Base-by-base conservation (phyloP, 2,329 filamentous ascomycete species). In the Sclerotinia spermophila region DNA sequence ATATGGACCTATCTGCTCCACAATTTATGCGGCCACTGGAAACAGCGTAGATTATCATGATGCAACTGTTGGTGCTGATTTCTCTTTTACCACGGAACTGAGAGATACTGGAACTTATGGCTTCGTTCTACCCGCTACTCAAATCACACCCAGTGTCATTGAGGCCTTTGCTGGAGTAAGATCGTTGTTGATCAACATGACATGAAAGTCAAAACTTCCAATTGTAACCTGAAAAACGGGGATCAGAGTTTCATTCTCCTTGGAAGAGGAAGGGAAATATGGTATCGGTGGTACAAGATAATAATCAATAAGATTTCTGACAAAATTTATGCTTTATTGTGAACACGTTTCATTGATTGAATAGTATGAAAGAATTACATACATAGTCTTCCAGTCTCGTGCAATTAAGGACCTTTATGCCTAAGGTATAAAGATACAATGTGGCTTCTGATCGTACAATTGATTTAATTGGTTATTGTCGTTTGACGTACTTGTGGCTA, bases 11-110 rank as follows among this genome's bases (percentile, higher is more conserved):
- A 84, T 87, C 72, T 90, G 89, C 79, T 80, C 80, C 56, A 89
- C 87, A 42, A 87, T 90, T 73, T 90, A 90, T 79, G 82, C 86
- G 73, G 85, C 87, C 3, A 81, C 81, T 19, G 83, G 84, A 15
- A 79, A 78, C 60, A 81, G 80, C 33, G 79, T 82, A 4, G 84
- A 85, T 72, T 85, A 83, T 60, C 80, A 81, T 0, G 78, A 79
- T 68, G 82, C 83, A 71, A 77, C 81, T 6, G 80, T 80, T 0
- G 79, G 80, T 64, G 69, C 71, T 27, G 73, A 74, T 59, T 74
- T 74, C 61, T 44, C 70, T 19, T 85, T 84, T 75, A 84, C 84
- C 1, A 81, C 84, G 27, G 84, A 86, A 79, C 74, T 86, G 72
- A 79, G 84, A 69, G 84, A 86, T 74, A 84, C 81, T 21, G 84